These are phyloP conservation scores for Coniochaeta sp. DNA, from an alignment of 2,329 filamentous ascomycete genomes.

Conservation along the genomic window DNA sequence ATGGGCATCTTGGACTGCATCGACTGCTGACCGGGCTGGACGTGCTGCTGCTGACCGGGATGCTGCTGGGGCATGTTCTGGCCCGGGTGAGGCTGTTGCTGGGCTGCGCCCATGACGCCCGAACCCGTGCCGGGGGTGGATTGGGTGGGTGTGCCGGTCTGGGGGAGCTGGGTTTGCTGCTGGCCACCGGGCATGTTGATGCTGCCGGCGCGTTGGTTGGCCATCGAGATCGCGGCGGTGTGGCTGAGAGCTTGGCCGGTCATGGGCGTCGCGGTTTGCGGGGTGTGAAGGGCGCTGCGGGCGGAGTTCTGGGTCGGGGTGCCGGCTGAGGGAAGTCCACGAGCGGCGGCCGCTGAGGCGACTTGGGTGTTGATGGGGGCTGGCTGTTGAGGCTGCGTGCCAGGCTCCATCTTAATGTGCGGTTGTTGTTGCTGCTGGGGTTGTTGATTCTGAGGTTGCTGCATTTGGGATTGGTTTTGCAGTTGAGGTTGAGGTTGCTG, in stretches of 20 bases:
- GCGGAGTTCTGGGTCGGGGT: conserved; percentile 42
- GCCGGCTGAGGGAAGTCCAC: conserved; percentile 32
- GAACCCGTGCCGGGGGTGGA: conserved; percentile 17
- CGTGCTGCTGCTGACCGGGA: conserved; percentile 29
- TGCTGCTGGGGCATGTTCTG: conserved; percentile 14
- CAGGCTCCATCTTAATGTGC: conserved; percentile 29
- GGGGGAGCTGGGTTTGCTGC: conserved; percentile 17
- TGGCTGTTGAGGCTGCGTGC: conserved; percentile 22
- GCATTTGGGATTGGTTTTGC: conserved; percentile 13
- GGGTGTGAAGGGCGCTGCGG: conserved; percentile 35
- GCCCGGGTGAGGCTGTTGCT: conserved; percentile 17
- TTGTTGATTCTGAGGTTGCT: conserved; percentile 6
- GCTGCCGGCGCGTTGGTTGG: conserved; percentile 26
- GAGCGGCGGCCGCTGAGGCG: conserved; percentile 25
- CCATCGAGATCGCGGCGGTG: conserved; percentile 40
- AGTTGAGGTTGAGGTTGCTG: conserved; percentile 17
- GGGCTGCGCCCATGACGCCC: conserved; percentile 22
- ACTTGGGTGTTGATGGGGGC: conserved; percentile 43
- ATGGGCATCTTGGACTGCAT: conserved; percentile 67
- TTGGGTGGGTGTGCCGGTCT: conserved; percentile 18
- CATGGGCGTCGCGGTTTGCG: conserved; percentile 35
- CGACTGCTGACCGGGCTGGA: conserved; percentile 29
- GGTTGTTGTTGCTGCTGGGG: conserved; percentile 15
- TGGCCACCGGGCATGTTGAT: conserved; percentile 12
- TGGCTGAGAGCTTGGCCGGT: conserved; percentile 37